phyloP scores from a whole-genome alignment of 164 flowering plant genomes.

The Vitis riparia region DNA sequence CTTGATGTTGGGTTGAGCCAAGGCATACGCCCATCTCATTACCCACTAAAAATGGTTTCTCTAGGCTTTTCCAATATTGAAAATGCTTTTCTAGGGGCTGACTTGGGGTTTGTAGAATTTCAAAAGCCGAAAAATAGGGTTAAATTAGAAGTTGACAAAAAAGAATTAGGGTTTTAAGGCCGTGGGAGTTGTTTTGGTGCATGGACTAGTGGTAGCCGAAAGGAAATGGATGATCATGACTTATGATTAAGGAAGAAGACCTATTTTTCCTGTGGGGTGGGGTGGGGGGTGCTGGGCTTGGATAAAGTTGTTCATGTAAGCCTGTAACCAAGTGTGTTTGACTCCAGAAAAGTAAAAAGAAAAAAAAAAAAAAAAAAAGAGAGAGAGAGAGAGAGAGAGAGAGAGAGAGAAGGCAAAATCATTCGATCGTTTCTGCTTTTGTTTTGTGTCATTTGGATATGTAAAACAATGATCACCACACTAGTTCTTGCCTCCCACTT shows the following conservation, averaged over 20 bases:
- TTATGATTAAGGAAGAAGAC: constrained; percentile 35
- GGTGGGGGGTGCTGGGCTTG: background rate
- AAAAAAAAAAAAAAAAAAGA: background rate
- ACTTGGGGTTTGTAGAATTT: background rate
- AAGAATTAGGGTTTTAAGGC: background rate
- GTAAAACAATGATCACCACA: background rate
- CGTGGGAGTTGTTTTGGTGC: constrained; percentile 8
- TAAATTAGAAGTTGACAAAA: background rate
- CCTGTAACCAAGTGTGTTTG: constrained; percentile 16
- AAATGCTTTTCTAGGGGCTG: too few relatives aligned
- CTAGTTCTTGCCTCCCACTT: background rate
- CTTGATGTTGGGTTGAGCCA: background rate
- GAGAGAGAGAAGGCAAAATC: background rate
- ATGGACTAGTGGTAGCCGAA: constrained; percentile 46
- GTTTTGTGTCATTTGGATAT: background rate
- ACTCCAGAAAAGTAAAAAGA: constrained; percentile 8
- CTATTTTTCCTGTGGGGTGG: constrained; percentile 11
- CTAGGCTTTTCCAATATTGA: background rate
- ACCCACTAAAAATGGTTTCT: background rate
- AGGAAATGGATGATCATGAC: constrained; percentile 26
- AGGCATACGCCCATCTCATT: background rate
- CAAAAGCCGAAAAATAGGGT: background rate
- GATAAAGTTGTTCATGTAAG: background rate
- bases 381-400: background rate
- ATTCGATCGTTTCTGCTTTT: background rate